Conservation (phyloP, 2,329 filamentous ascomycete genomes). For the Pyrenophora teres region DNA sequence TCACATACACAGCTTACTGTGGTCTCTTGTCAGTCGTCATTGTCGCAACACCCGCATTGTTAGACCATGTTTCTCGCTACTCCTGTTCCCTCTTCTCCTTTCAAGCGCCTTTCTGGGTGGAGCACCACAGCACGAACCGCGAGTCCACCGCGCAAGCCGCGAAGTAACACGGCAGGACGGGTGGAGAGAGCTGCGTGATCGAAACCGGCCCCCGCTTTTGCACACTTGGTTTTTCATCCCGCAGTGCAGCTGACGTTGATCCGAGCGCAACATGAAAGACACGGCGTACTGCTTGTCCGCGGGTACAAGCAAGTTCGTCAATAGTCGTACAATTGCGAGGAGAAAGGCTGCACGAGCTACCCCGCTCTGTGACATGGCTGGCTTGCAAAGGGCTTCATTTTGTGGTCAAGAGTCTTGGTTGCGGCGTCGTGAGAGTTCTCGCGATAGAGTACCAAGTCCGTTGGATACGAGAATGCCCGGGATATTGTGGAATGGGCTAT, state of each 20-base stretch:
- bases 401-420: background rate
- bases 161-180: conserved; percentile 3
- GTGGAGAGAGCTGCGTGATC: conserved; percentile 9
- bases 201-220: background rate
- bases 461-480: background rate
- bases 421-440: background rate
- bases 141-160: conserved; percentile 1
- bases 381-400: conserved; percentile 1
- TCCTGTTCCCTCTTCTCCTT: background rate
- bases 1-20: too few species aligned
- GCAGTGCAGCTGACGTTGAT: conserved; percentile 18
- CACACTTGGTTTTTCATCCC: conserved; percentile 3
- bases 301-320: conserved; percentile 9
- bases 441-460: background rate
- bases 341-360: conserved; percentile 6
- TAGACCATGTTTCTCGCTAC: background rate
- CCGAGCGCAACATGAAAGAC: conserved; percentile 10
- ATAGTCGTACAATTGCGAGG: conserved; percentile 12
- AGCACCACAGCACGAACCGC: background rate
- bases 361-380: conserved; percentile 8
- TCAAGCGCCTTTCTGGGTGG: background rate
- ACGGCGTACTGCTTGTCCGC: conserved; percentile 6
- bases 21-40: too few species aligned
- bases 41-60: too few species aligned
- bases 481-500: background rate